Conservation (phyloP, 2,329 filamentous ascomycete species). For the Fusarium pseudoanthophilum region DNA sequence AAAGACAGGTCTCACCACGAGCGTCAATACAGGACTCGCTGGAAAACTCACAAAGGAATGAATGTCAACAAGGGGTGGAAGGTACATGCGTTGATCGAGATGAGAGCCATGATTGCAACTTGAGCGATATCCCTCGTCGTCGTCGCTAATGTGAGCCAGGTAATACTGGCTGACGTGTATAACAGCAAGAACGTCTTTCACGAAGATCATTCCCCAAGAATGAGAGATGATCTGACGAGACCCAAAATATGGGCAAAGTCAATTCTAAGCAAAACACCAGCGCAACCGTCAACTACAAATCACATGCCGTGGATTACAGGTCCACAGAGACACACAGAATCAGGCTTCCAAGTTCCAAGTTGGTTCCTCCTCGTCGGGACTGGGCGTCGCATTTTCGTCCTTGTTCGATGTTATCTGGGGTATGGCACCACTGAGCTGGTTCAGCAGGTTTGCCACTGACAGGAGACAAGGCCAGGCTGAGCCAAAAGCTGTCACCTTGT, state of each 20-base stretch:
- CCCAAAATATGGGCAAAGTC: not conserved
- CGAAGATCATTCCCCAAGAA: not conserved
- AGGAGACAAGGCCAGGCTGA: conserved; percentile 1
- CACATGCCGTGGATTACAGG: conserved; percentile 7
- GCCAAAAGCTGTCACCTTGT: not conserved
- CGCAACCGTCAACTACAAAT: not conserved
- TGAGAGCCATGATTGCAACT: not conserved
- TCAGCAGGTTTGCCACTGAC: conserved; percentile 19
- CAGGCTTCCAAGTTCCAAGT: not conserved
- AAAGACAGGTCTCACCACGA: not conserved
- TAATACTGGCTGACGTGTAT: not conserved
- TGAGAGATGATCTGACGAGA: not conserved
- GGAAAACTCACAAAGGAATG: not conserved
- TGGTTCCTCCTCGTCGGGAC: conserved; percentile 16
- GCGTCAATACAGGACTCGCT: not conserved
- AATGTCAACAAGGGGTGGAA: not conserved
- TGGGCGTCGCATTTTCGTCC: conserved; percentile 21
- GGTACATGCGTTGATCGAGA: not conserved
- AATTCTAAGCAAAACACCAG: not conserved
- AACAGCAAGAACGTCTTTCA: not conserved
- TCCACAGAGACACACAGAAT: not conserved
- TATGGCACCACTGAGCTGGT: conserved; percentile 35
- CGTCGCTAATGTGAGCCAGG: not conserved
- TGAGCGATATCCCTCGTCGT: not conserved
- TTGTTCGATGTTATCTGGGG: conserved; percentile 38